These are phyloP conservation scores for Hyaloperonospora brassicae DNA, from an alignment of 352 stramenopile species.

Conservation along the genomic window DNA sequence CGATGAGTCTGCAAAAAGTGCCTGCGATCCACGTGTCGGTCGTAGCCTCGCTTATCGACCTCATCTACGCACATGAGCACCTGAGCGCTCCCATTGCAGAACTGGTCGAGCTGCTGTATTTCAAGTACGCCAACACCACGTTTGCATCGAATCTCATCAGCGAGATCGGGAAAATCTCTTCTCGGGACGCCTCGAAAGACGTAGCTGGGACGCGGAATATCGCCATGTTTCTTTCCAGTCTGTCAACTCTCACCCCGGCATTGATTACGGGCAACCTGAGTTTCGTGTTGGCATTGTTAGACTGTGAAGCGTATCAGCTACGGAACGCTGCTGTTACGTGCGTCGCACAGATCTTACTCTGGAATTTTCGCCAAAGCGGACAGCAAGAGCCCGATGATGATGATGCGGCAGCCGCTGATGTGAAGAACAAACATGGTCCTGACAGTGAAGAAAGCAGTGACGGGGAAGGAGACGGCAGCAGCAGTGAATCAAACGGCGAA, in stretches of 20 bases:
- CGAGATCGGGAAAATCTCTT: slow-evolving; percentile 69
- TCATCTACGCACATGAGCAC: slow-evolving; percentile 70
- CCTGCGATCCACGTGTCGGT: slow-evolving; percentile 63
- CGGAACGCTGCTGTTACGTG: slow-evolving; percentile 70
- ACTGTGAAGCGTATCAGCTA: slow-evolving; percentile 71
- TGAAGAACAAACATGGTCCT: slow-evolving; percentile 19
- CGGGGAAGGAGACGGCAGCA: slow-evolving; percentile 17
- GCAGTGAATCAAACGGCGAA: slow-evolving; percentile 20
- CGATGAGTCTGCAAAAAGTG: slow-evolving; percentile 46
- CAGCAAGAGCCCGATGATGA: slow-evolving; percentile 21
- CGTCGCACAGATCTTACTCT: slow-evolving; percentile 65
- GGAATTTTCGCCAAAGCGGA: slow-evolving; percentile 58
- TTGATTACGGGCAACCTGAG: slow-evolving; percentile 71
- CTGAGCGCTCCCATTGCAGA: slow-evolving; percentile 49
- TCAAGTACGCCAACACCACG: slow-evolving; percentile 49
- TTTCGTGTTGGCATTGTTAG: slow-evolving; percentile 65
- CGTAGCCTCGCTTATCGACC: slow-evolving; percentile 59
- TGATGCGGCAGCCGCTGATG: not conserved
- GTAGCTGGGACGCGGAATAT: slow-evolving; percentile 67
- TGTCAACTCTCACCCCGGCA: slow-evolving; percentile 54
- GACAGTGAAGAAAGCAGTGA: slow-evolving; percentile 24
- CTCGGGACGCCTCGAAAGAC: slow-evolving; percentile 61
- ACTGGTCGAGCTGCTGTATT: slow-evolving; percentile 52
- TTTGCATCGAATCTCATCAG: slow-evolving; percentile 70
- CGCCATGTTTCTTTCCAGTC: slow-evolving; percentile 52